Evolutionary conservation across 768 basidiomycete genomes (phyloP), one percentile per base, ranked within the genome.

Genomic region (Paxillus ammoniavirescens): DNA sequence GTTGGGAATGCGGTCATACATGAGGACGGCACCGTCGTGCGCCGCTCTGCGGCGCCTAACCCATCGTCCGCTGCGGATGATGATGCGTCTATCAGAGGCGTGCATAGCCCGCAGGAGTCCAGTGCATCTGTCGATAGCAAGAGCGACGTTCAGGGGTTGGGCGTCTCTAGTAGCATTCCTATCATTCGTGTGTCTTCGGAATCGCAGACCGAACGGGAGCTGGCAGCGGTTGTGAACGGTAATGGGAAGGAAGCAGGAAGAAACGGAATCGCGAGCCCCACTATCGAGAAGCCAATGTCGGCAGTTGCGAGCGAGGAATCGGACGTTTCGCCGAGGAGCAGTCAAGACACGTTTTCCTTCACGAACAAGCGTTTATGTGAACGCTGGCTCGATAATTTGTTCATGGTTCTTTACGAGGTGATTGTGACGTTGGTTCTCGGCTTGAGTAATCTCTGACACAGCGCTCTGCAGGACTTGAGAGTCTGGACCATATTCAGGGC

Each of bases 401-500:
- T 96, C 75, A 98, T 97, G 93, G 94, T 98, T 3, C 75, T 99
- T 5, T 98, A 98, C 66, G 95, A 98, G 82, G 94, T 91, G 47
- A 36, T 79, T 69, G 5, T 15, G 63, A 2, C 14, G 17, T 4
- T 4, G 23, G 17, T 36, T 12, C n/a, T 14, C 2, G 8, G 3
- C 2, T 8, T 38, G 7, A 4, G 17, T 21, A 21, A 30, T 47
- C 30, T 15, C 45, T 52, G 30, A 50, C 14, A n/a, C 40, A 21
- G n/a, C 17, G 9, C 35, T 28, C 2, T 40, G 7, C 57, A 95
- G 92, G 97, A 99, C 68, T 77, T 99, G 37, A 85, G 97, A 14
- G 91, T 99, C 4, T 98, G 96, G 89, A 99, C 97, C 1, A 98
- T 99, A 64, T 99, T 96, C 83, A 83, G 97, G 21, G 96, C 97